These are phyloP conservation scores for Eucalyptus brandiana DNA, from an alignment of 345 rosid genomes.

Conservation along the genomic window DNA sequence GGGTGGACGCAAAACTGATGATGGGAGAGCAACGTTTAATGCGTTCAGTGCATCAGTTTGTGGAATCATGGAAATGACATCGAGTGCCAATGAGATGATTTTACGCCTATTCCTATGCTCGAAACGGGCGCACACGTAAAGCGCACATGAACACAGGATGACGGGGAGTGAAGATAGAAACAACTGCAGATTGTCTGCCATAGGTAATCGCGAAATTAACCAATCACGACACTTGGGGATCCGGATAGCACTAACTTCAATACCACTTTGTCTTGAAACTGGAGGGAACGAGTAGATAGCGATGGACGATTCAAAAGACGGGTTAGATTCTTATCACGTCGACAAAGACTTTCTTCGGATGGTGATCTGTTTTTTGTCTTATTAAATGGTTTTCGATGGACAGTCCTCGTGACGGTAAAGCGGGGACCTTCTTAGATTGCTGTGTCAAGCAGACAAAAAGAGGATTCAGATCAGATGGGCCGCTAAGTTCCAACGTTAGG, in stretches of 20 bases:
- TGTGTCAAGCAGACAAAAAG: not conserved
- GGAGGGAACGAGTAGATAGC: not conserved
- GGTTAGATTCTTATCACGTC: not conserved
- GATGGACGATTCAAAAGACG: not conserved
- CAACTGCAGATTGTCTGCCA: not conserved
- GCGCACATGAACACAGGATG: not conserved
- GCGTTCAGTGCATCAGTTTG: not conserved
- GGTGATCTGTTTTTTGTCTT: not conserved
- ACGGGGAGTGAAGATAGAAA: not conserved
- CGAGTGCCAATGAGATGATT: not conserved
- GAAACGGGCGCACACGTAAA: not conserved
- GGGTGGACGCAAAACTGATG: not conserved
- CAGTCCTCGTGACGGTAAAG: not conserved
- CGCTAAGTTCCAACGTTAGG: not conserved
- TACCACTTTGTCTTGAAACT: not conserved
- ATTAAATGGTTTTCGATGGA: not conserved
- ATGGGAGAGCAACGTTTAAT: not conserved
- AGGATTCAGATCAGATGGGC: not conserved
- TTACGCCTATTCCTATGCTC: not conserved
- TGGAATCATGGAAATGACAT: not conserved
- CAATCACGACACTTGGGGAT: not conserved
- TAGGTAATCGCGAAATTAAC: not conserved
- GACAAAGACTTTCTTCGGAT: not conserved
- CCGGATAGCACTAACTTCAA: not conserved
- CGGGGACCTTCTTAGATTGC: not conserved